Percentiles rank a stretch among this genome's conserved stretches.
phyloP scores from a whole-genome alignment of 78 protist genomes.

The Cavenderia fasciculata region DNA sequence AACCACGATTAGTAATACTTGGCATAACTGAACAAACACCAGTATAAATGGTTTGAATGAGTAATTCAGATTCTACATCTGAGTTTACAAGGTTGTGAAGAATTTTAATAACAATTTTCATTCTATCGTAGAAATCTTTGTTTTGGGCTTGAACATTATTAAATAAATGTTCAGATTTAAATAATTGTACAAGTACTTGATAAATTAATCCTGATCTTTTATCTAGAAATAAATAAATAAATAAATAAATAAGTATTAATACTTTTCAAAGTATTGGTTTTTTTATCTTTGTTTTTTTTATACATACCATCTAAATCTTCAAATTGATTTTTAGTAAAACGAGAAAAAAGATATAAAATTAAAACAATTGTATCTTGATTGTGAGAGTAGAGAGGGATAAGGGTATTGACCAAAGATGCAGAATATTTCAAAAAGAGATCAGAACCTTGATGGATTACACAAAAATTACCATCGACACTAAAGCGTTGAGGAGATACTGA shows the following conservation, averaged over 20 bases:
- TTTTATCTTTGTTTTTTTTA: not conserved
- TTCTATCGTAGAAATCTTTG: slow-evolving; percentile 50
- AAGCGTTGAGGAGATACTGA: not conserved
- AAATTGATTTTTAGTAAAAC: slow-evolving; percentile 26
- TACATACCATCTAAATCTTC: slow-evolving; percentile 3
- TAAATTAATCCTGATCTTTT: slow-evolving; percentile 3
- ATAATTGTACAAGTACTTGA: slow-evolving; percentile 10
- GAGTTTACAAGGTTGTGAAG: slow-evolving; percentile 11
- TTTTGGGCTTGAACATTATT: not conserved
- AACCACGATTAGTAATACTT: slow-evolving; percentile 26
- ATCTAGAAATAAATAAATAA: not conserved
- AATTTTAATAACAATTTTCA: slow-evolving; percentile 40
- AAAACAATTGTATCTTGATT: slow-evolving; percentile 19
- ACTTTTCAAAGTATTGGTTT: too few species aligned
- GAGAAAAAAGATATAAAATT: slow-evolving; percentile 14
- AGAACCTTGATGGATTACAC: not conserved
- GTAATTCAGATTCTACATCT: too few species aligned
- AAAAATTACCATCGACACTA: not conserved
- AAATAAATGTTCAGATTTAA: too few species aligned
- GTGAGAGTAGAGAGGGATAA: slow-evolving; percentile 56
- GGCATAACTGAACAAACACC: slow-evolving; percentile 43
- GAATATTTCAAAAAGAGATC: slow-evolving; percentile 46
- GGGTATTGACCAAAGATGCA: not conserved
- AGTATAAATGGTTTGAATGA: slow-evolving; percentile 1
- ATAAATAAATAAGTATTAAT: not conserved